phyloP scores from a whole-genome alignment of 176 grass and related monocot genomes.

The Cenchrus americanus region DNA sequence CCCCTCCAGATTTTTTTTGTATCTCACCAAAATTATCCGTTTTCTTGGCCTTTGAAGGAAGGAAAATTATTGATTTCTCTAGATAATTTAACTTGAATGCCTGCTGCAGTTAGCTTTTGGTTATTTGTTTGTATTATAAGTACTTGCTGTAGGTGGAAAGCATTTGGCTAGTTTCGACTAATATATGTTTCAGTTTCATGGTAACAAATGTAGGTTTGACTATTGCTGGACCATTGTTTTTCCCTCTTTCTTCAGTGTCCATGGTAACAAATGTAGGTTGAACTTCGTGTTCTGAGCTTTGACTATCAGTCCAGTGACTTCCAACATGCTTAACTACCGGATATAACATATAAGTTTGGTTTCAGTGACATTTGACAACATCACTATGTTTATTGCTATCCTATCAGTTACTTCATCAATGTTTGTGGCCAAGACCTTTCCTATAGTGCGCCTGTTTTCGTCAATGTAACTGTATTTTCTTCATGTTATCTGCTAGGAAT shows the following conservation, averaged over 20 bases:
- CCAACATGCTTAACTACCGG: not conserved
- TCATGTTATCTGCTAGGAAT: conserved; percentile 6
- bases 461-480: conserved; percentile 9
- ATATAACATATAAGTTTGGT: conserved; percentile 9
- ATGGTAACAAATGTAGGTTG: conserved; percentile 1
- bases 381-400: not conserved
- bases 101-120: not conserved
- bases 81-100: not conserved
- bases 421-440: not conserved
- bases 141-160: not conserved
- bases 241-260: not conserved
- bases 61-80: conserved; percentile 1
- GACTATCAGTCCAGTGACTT: conserved; percentile 14
- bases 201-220: not conserved
- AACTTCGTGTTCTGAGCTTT: conserved; percentile 2
- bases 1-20: not conserved
- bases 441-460: conserved; percentile 6
- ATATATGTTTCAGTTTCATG: not conserved
- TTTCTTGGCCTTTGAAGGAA: not conserved
- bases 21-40: not conserved
- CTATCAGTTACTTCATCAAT: not conserved
- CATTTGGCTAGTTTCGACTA: not conserved
- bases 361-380: not conserved
- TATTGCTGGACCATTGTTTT: not conserved
- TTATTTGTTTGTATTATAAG: not conserved